Evolutionary conservation across 2,329 filamentous ascomycete species (phyloP).

Genomic region (Meredithiella fracta): DNA sequence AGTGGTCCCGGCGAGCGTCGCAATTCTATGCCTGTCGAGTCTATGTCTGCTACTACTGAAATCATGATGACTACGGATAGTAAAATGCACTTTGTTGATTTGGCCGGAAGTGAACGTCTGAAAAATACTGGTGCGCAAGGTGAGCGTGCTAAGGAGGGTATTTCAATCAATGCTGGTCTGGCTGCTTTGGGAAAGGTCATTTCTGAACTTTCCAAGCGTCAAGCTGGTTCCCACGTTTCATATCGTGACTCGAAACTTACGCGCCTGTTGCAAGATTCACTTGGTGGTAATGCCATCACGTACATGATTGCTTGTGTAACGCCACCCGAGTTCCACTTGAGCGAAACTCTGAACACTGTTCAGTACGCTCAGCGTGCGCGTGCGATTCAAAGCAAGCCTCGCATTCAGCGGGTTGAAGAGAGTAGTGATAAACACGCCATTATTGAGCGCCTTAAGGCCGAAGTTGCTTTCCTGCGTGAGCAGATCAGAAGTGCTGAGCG

Average conservation of each 20-base stretch:
- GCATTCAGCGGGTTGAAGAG: constrained; percentile 87
- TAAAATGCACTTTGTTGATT: constrained; percentile 96
- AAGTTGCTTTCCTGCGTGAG: constrained; percentile 83
- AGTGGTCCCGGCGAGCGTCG: constrained; percentile 45
- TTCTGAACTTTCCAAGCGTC: constrained; percentile 83
- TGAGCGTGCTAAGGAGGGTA: constrained; percentile 86
- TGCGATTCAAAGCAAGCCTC: constrained; percentile 92
- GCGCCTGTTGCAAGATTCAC: constrained; percentile 82
- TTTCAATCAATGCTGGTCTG: constrained; percentile 92
- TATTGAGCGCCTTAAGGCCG: constrained; percentile 84
- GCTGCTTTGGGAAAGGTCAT: constrained; percentile 96
- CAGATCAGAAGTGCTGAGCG: constrained; percentile 77
- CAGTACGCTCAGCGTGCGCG: constrained; percentile 93
- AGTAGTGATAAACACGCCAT: constrained; percentile 73
- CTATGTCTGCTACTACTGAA: constrained; percentile 48
- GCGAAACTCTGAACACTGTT: constrained; percentile 92
- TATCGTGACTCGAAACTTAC: constrained; percentile 98
- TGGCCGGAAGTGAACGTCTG: constrained; percentile 87
- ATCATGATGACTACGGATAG: constrained; percentile 77
- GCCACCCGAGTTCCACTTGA: constrained; percentile 89
- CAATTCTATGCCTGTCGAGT: constrained; percentile 70
- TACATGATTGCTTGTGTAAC: constrained; percentile 99
- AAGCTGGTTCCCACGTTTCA: constrained; percentile 77
- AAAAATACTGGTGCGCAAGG: constrained; percentile 96
- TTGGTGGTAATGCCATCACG: constrained; percentile 92